Evolutionary conservation across 2,329 filamentous ascomycete genomes (phyloP), one percentile per base, ranked within the genome.

Genomic region (Bipolaris gigantea): DNA sequence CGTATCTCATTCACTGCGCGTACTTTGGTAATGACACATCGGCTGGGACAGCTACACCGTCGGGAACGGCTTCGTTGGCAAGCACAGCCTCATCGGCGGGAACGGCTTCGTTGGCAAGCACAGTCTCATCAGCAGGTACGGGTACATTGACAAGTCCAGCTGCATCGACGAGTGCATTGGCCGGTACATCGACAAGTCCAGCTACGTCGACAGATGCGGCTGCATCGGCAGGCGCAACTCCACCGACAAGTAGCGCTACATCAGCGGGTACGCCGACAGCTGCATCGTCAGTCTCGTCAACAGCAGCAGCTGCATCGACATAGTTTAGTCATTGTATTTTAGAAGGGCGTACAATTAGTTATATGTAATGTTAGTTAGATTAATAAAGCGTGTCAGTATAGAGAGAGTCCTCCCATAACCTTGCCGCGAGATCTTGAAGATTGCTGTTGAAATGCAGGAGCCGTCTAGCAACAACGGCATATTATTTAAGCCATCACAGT

Each of bases 1-100:
- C 9, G 19, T 55, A 51, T 34, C n/a, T 18, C 3, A 55, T 55
- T 36, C 42, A 55, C 38, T 55, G 52, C 1, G 47, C 52, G 32
- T 55, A 55, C n/a, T 55, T 55, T 51, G 36, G 42, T 25, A 18
- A 38, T 36, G 41, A 25, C 10, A 11, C 6, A 7, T 13, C 13
- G 51, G 45, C 34, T 11, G 19, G 18, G 5, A 50, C 51, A 32
- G 2, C n/a, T 10, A 16, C 35, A 18, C 16, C n/a, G 4, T 7
- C 11, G 16, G 15, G n/a, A 3, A 8, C 8, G 10, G 2, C n/a
- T 9, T 2, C 35, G 19, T 16, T 2, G 7, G 2, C 35, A 18
- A 16, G 16, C 4, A 19, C 35, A 7, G n/a, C 35, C 5, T 36
- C 35, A 11, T 36, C 35, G 6, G 0, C 35, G 1, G 35, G 35